Base-by-base conservation (phyloP, 2,329 filamentous ascomycete species). In the Fonsecaea erecta region DNA sequence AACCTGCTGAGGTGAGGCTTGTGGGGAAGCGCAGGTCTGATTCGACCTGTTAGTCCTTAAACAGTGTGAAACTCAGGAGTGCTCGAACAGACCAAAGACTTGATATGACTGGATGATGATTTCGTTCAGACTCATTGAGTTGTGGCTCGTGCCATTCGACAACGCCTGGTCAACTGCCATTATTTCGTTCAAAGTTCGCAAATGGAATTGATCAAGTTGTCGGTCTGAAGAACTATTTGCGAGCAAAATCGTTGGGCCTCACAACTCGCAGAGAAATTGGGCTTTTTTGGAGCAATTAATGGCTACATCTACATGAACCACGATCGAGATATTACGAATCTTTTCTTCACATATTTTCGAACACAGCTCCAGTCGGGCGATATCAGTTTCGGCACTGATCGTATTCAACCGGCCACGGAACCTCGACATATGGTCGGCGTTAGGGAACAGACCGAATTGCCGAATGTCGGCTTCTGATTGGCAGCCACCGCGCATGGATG, bases 1-100 rank as follows among this genome's bases (percentile, higher is more conserved):
- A 61, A 14, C 58, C 58, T 24, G 56, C 56, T 7, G 40, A 59
- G n/a, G 34, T 59, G 34, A 59, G 43, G n/a, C 56, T 59, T 34
- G 56, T 59, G n/a, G 56, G 56, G 32, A 59, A 59, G 26, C 56
- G 28, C 26, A 59, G n/a, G 28, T 59, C 56, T 59, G 18, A 35
- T 14, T 32, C 24, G 4, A 46, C 34, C 18, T 26, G 6, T 28
- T 35, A 28, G 32, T 30, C 9, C 6, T 11, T 24, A 46, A 46
- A 8, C 6, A 21, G 54, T 28, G 11, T n/a, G 6, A 24, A 24
- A 21, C 9, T 48, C 43, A 12, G 18, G 26, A 24, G 14, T 26
- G 21, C 1, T 6, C 40, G 24, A 16, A 51, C 56, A 26, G 11
- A 59, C 56, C 56, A 51, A 28, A 21, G 28, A 52, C 46, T 37